phyloP scores from a whole-genome alignment of 2,329 filamentous ascomycete species.

The Cryphonectria nitschkei region DNA sequence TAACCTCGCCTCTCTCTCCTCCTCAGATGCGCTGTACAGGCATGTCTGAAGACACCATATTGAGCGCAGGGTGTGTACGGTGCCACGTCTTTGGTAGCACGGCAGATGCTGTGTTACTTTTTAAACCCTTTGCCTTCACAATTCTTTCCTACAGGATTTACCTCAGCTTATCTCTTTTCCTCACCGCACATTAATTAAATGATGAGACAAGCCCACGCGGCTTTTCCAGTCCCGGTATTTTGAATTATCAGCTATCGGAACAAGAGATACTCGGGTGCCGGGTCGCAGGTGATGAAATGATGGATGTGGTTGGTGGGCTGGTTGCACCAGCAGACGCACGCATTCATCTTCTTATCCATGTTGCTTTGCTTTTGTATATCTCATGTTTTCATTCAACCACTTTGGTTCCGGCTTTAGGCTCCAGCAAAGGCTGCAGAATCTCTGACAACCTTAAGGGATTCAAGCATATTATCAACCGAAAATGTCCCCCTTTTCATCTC shows the following conservation, averaged over 20 bases:
- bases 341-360: neutral
- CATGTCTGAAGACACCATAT: neutral
- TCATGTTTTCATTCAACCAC: neutral
- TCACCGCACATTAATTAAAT: neutral
- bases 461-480: neutral
- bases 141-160: neutral
- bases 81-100: neutral
- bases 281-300: neutral
- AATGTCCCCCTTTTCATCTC: neutral
- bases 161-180: neutral
- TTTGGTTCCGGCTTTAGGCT: neutral
- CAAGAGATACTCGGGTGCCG: neutral
- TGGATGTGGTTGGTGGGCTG: neutral
- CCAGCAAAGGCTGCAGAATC: neutral
- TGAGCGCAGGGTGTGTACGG: neutral
- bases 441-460: slow-evolving; percentile 4
- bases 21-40: neutral
- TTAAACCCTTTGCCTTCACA: too few relatives aligned
- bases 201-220: neutral
- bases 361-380: neutral
- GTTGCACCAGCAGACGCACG: neutral
- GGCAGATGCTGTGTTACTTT: neutral
- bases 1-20: neutral
- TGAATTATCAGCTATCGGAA: neutral
- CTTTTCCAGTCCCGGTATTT: neutral